Evolutionary conservation across 164 flowering plant species (phyloP), one percentile per base, ranked within the genome.

Genomic region (Saururus chinensis): DNA sequence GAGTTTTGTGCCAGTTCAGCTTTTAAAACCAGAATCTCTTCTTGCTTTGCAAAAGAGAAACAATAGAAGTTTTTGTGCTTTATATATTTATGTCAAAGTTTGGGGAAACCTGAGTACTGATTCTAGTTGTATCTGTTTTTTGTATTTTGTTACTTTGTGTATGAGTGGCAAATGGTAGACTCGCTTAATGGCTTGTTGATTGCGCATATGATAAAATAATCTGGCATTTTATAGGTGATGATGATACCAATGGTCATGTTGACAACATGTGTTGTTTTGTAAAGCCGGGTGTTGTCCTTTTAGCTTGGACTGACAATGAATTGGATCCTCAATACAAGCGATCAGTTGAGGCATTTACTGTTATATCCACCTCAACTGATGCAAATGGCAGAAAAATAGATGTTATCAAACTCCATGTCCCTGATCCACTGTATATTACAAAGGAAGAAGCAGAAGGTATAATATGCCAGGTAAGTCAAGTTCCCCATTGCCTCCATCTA

Each of bases 251-350:
- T 75, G 99, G 99, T 16, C 99, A 93, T 65, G 75, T 93, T 24
- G 99, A 93, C 75, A 93, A 90, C 68, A 86, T 93, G 88, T 93
- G 99, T 81, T 93, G 99, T 66, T 93, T 93, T 74, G 97, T 62
- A 37, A 90, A 69, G 78, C 97, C 99, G 67, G 99, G 96, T 45
- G 90, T 85, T 17, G 96, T 93, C 66, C 55, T 87, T 75, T 67
- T 93, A 71, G 78, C 99, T 13, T 93, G 99, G 99, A 90, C 95
- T n/a, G 85, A 90, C 71, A 92, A 93, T 73, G 72, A 81, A 66
- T 71, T 76, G 58, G 99, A 93, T 70, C 89, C 87, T 20, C 99
- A 93, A 68, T 83, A 84, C 64, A 89, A 84, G 60, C 72, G 92
- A 66, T 80, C 96, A 35, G 52, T 74, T 6, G 89, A 86, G 75